A percentile compares a stretch with the other conserved stretches of the same genome.
phyloP scores from a whole-genome alignment of 306 rosid species.

The Bauhinia variegata region DNA sequence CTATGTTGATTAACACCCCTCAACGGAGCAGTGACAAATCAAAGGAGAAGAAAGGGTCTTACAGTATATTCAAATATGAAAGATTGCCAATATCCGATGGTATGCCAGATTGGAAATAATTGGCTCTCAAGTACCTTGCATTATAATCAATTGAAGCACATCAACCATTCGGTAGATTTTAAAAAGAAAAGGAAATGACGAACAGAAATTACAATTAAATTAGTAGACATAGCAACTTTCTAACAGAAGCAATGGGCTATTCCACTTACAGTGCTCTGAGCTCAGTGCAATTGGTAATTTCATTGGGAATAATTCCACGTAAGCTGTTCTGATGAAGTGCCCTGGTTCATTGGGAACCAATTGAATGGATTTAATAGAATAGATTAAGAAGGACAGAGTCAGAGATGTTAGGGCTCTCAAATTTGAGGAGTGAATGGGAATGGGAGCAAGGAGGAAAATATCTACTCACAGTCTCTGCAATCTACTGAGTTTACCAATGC shows the following conservation, averaged over 20 bases:
- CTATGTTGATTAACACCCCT: neutral
- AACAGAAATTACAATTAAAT: neutral
- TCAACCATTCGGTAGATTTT: neutral
- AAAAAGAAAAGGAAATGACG: neutral
- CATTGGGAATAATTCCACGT: slow-evolving; percentile 88
- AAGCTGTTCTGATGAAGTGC: slow-evolving; percentile 93
- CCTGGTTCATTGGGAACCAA: slow-evolving; percentile 51
- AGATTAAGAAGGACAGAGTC: slow-evolving; percentile 7
- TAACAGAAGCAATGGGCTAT: neutral
- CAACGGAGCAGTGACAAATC: neutral
- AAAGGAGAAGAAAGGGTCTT: slow-evolving; percentile 38
- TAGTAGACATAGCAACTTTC: slow-evolving; percentile 8
- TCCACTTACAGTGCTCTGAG: slow-evolving; percentile 86
- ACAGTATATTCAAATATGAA: slow-evolving; percentile 82
- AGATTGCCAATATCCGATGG: slow-evolving; percentile 91
- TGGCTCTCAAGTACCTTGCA: slow-evolving; percentile 89
- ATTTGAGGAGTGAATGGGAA: neutral
- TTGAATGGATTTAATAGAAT: neutral
- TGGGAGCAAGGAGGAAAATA: neutral
- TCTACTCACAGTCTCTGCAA: slow-evolving; percentile 85
- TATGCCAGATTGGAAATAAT: slow-evolving; percentile 90
- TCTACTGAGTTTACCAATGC: slow-evolving; percentile 88
- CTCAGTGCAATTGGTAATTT: slow-evolving; percentile 81
- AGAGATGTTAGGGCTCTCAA: neutral
- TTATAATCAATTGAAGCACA: slow-evolving; percentile 8